Evolutionary conservation across 768 basidiomycete species (phyloP), one percentile per base, ranked within the genome.

Genomic region (Phanerochaete carnosa): DNA sequence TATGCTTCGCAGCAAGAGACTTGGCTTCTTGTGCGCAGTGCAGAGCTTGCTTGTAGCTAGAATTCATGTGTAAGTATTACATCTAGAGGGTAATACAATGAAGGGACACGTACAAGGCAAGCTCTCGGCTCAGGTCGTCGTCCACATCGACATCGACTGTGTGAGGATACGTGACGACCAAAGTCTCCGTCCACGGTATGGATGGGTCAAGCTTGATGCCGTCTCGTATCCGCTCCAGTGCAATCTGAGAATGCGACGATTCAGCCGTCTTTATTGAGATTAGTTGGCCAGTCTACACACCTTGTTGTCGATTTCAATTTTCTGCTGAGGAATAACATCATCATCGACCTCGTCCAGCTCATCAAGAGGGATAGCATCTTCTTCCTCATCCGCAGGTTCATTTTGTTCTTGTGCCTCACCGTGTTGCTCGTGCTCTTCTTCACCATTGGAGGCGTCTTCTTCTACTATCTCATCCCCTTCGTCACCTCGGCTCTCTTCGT

Each of bases 31-130:
- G 83, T n/a, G 89, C 94, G 43, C 87, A 77, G 62, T 95, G 88
- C 0, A 98, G 79, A 3, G 95, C 95, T 75, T 98, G 92, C 73
- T 98, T 98, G 79, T 98, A 98, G 76, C 96, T 98, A 69, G 1
- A 64, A 52, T 19, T 35, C 39, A 47, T 19, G n/a, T 25, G 39
- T n/a, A 59, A n/a, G 35, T 12, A 15, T 28, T 45, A 33, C n/a
- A n/a, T 5, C n/a, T 45, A 55, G n/a, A 30, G 19, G 11, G 33
- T 11, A 19, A 33, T 12, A 45, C 26, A 22, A 58, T 50, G 56
- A 49, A 39, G 43, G 28, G 30, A 33, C 8, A 80, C 92, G 62
- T 73, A 98, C 95, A 99, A 98, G 19, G 94, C 92, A 45, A 98
- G 84, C 75, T 99, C 97, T 60, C 97, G 90, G 66, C 92, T 90